Evolutionary conservation across 495 filamentous ascomycete genomes (phyloP).

Genomic region (Pyrenula aspistea): DNA sequence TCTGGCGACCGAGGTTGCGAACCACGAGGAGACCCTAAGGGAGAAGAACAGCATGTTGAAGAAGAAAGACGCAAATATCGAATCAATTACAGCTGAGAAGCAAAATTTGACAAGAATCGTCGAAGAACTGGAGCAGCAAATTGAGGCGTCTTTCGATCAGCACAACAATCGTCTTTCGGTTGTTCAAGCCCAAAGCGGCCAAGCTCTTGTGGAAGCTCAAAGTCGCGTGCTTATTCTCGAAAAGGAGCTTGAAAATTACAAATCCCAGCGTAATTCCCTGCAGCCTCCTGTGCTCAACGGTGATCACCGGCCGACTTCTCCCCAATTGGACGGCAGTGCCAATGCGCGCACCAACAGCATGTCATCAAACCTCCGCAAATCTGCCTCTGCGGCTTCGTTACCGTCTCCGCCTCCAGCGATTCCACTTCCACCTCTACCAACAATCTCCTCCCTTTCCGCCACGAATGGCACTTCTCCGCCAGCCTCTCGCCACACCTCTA

Average conservation of each 20-base stretch:
- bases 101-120: conserved; percentile 81
- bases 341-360: conserved; percentile 12
- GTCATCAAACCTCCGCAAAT: conserved; percentile 50
- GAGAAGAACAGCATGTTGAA: conserved; percentile 63
- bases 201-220: conserved; percentile 35
- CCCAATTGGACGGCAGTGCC: conserved; percentile 16
- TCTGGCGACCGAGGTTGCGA: conserved; percentile 39
- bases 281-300: background rate
- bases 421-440: conserved; percentile 85
- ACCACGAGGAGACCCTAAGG: conserved; percentile 47
- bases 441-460: conserved; percentile 28
- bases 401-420: conserved; percentile 71
- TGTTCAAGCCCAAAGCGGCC: conserved; percentile 44
- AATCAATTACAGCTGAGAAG: conserved; percentile 48
- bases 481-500: conserved; percentile 59
- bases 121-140: conserved; percentile 92
- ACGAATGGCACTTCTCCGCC: conserved; percentile 28
- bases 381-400: conserved; percentile 36
- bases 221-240: conserved; percentile 30
- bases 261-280: conserved; percentile 35
- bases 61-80: conserved; percentile 51
- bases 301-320: conserved; percentile 2
- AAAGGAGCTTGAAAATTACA: conserved; percentile 40
- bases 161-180: conserved; percentile 74
- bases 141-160: conserved; percentile 89